Percentiles rank a stretch among this genome's conserved stretches.
Conservation (phyloP, 148 eudicot species). For the Camellia granthamiana region DNA sequence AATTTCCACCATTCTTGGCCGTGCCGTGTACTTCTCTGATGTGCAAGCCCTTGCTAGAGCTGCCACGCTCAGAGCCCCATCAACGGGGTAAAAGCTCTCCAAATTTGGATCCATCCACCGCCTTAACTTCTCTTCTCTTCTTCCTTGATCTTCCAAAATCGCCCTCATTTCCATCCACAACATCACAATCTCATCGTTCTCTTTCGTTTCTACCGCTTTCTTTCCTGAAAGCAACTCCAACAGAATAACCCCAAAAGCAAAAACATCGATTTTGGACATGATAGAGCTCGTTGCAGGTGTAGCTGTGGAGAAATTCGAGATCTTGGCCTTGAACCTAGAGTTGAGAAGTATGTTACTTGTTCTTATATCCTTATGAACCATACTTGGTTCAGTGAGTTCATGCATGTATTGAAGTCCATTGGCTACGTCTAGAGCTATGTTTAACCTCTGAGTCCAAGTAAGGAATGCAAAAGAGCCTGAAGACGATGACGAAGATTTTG, state of each 20-base stretch:
- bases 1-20: conserved; percentile 42
- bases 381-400: conserved; percentile 44
- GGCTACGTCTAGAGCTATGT: conserved; percentile 39
- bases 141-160: conserved; percentile 26
- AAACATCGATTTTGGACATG: conserved; percentile 40
- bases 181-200: conserved; percentile 26
- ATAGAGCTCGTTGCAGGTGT: conserved; percentile 26
- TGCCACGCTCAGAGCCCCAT: conserved; percentile 40
- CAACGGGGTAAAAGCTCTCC: conserved; percentile 35
- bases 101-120: conserved; percentile 40
- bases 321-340: conserved; percentile 45
- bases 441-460: conserved; percentile 38
- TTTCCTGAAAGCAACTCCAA: conserved; percentile 47
- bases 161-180: conserved; percentile 38
- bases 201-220: conserved; percentile 32
- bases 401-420: conserved; percentile 53
- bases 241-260: conserved; percentile 39
- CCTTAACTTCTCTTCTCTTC: conserved; percentile 31
- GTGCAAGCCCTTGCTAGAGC: conserved; percentile 39
- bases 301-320: conserved; percentile 39
- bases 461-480: conserved; percentile 21
- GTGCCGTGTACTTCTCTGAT: conserved; percentile 30
- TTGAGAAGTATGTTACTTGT: conserved; percentile 41
- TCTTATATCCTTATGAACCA: conserved; percentile 38
- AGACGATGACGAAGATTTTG: conserved; percentile 12